Conservation (phyloP, 352 stramenopile genomes). For the Phytophthora niederhauseri region DNA sequence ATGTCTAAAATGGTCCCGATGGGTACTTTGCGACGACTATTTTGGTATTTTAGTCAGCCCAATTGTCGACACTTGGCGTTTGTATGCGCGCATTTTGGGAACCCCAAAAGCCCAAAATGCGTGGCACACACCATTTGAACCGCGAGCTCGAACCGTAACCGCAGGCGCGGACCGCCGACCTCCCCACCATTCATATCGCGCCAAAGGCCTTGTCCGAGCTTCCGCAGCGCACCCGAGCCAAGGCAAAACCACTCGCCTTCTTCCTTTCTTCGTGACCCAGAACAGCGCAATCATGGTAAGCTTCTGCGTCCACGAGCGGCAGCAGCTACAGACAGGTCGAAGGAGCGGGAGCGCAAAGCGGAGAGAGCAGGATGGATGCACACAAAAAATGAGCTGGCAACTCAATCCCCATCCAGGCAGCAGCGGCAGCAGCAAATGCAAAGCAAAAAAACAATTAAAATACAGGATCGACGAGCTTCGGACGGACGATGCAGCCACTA, state of each 20-base stretch:
- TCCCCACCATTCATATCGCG: slow-evolving; percentile 65
- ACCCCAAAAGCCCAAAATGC: background rate
- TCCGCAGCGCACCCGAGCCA: background rate
- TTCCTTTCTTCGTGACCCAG: slow-evolving; percentile 90
- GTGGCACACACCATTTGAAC: slow-evolving; percentile 38
- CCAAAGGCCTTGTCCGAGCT: slow-evolving; percentile 4
- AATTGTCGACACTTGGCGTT: background rate
- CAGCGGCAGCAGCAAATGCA: background rate
- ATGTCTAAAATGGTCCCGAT: background rate
- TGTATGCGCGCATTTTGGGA: slow-evolving; percentile 5
- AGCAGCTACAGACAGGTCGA: slow-evolving; percentile 1
- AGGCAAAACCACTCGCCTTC: slow-evolving; percentile 84
- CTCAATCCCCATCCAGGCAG: background rate
- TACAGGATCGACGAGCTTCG: background rate
- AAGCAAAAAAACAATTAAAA: background rate
- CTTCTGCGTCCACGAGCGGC: slow-evolving; percentile 19
- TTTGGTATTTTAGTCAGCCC: background rate
- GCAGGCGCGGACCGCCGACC: slow-evolving; percentile 26
- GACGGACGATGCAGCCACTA: background rate
- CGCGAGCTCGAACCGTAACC: slow-evolving; percentile 29
- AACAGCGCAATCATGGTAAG: slow-evolving; percentile 85
- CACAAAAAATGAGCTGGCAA: background rate
- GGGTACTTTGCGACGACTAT: background rate
- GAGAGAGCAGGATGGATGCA: background rate
- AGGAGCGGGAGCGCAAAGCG: background rate